A percentile compares a stretch with the other conserved stretches of the same genome.
phyloP scores from a whole-genome alignment of 192 early-diverging fungal genomes.

The Mortierella antarctica region DNA sequence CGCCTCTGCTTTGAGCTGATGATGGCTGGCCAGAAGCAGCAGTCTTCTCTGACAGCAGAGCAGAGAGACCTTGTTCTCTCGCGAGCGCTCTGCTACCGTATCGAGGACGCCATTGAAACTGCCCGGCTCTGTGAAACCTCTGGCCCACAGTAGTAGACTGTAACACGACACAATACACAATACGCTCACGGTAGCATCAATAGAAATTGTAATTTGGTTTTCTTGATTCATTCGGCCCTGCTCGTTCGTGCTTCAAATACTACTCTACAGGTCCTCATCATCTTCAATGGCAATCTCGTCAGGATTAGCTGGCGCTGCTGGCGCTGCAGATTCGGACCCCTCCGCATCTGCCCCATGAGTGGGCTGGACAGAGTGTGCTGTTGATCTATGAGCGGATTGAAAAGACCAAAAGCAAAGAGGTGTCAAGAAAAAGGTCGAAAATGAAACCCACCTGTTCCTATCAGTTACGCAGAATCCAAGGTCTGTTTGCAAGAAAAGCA shows the following conservation, averaged over 20 bases:
- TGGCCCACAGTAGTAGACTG: background rate
- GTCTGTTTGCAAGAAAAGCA: background rate
- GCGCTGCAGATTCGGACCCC: slow-evolving; percentile 7
- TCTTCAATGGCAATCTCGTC: slow-evolving; percentile 78
- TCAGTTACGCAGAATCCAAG: background rate
- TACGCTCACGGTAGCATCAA: too few species aligned
- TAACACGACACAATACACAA: background rate
- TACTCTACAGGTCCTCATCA: slow-evolving; percentile 59
- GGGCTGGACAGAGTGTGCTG: slow-evolving; percentile 40
- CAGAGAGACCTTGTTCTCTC: slow-evolving; percentile 26
- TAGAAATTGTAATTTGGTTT: background rate
- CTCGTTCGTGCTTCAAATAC: background rate
- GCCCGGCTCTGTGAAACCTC: slow-evolving; percentile 7
- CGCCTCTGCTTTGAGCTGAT: slow-evolving; percentile 19
- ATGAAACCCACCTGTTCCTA: background rate
- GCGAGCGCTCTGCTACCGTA: slow-evolving; percentile 40
- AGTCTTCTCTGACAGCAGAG: background rate
- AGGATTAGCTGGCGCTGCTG: slow-evolving; percentile 60
- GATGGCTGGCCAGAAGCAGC: background rate
- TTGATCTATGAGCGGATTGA: slow-evolving; percentile 10
- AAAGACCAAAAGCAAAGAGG: background rate
- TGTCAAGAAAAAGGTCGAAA: background rate
- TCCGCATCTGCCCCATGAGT: slow-evolving; percentile 28
- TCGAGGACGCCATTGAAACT: slow-evolving; percentile 32
- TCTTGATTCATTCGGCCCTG: background rate